These are phyloP conservation scores for Lizonia empirigonia DNA, from an alignment of 2,329 filamentous ascomycete species.

Conservation along the genomic window DNA sequence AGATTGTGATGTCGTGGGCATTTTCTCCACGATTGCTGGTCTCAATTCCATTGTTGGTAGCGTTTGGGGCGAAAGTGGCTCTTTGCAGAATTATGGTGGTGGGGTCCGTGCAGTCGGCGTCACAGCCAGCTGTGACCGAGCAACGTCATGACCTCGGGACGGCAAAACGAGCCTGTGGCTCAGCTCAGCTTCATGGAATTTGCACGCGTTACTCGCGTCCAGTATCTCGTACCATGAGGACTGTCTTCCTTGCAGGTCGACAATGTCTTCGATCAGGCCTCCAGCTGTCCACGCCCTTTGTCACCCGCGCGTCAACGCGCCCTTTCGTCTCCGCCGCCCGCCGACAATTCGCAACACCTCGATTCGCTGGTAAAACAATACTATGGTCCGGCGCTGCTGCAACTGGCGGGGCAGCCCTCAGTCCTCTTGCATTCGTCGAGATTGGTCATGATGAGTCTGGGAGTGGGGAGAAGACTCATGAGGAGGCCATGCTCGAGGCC, in stretches of 20 bases:
- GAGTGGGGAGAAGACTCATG: conserved; percentile 67
- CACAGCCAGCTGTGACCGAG: conserved; percentile 24
- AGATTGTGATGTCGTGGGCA: too few species aligned
- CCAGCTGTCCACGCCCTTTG: conserved; percentile 26
- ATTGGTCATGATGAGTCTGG: conserved; percentile 58
- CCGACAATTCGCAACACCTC: conserved; percentile 44
- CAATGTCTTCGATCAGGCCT: conserved; percentile 54
- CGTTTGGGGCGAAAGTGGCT: too few species aligned
- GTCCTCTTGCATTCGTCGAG: conserved; percentile 64
- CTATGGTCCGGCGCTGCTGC: conserved; percentile 42
- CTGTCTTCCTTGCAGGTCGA: conserved; percentile 56
- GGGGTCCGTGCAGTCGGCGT: conserved; percentile 19
- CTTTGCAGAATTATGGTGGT: background rate
- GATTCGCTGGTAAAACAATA: conserved; percentile 40
- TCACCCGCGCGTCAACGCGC: conserved; percentile 30
- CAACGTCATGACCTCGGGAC: conserved; percentile 30
- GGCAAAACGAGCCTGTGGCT: conserved; percentile 1
- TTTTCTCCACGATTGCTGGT: too few species aligned
- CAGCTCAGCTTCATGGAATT: conserved; percentile 32
- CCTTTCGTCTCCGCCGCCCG: conserved; percentile 36
- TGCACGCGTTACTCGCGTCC: conserved; percentile 26
- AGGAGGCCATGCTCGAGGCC: conserved; percentile 83
- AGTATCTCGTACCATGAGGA: conserved; percentile 54
- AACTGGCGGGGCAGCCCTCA: conserved; percentile 49
- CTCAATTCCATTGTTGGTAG: too few species aligned